Base-by-base conservation (phyloP, 257 asterid species). In the Catharanthus roseus region DNA sequence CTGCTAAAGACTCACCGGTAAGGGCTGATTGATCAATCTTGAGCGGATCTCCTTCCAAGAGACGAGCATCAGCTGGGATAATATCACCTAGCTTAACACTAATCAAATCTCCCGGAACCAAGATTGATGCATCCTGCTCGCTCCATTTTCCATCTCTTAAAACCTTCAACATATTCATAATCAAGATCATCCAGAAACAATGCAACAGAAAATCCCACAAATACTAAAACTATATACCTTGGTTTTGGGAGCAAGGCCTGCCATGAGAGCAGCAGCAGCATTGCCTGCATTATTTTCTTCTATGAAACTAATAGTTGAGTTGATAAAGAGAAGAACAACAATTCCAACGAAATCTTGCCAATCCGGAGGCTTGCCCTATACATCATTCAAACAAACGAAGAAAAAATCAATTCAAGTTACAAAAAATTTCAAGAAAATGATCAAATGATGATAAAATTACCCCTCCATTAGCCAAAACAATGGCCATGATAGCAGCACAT, bases 191-290 rank as follows among this genome's bases (percentile, higher is more conserved):
- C 31, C 16, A 57, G 10, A 33, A 28, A 13, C 31, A 28, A 26
- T 2, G 39, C 21, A 58, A 28, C 0, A 3, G 2, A 58, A 11
- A 0, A 28, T 3, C 1, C 10, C 36, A 38, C n/a, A 0, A 58
- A 29, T 28, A 29, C n/a, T 60, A 42, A 1, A 1, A 42, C 10
- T 42, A 9, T 42, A 42, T 72, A 89, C 97, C 96, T 91, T 91
- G 65, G 93, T 84, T 79, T 89, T 89, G 79, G 96, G 96, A 28
- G 97, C 97, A 60, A 92, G 96, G 62, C 95, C 96, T 65, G 95
- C 95, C 97, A 89, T 91, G 63, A 87, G 96, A 13, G 96, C 89
- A 13, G 97, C 95, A 0, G 97, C 97, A 39, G 97, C 97, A 55
- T 91, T 90, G 57, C 96, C 97, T 19, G 97, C 96, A 36, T 87